Conservation (phyloP, 345 rosid genomes). For the Durio zibethinus region DNA sequence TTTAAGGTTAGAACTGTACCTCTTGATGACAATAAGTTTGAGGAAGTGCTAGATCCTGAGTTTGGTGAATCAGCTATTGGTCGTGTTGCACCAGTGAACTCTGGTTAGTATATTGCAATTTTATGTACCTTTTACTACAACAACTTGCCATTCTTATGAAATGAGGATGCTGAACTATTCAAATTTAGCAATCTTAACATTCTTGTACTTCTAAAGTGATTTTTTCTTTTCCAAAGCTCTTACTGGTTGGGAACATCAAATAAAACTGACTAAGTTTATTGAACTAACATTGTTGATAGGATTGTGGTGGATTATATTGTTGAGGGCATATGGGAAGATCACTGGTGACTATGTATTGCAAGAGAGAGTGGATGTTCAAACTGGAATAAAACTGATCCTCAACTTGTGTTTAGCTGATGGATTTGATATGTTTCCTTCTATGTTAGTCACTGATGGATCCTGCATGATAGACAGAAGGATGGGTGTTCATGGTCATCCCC, state of each 20-base stretch:
- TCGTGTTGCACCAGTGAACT: conserved; percentile 89
- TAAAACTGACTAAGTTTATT: background rate
- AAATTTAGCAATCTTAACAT: background rate
- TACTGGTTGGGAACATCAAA: background rate
- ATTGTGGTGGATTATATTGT: conserved; percentile 83
- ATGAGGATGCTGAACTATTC: background rate
- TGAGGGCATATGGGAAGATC: conserved; percentile 79
- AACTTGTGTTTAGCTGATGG: conserved; percentile 79
- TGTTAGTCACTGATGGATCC: conserved; percentile 78
- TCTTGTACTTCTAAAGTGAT: background rate
- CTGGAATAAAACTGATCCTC: conserved; percentile 65
- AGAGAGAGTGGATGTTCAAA: conserved; percentile 86
- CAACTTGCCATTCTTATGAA: background rate
- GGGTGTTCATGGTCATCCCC: conserved; percentile 92
- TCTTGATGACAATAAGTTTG: conserved; percentile 54
- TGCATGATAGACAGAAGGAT: conserved; percentile 88
- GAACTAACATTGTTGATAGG: conserved; percentile 35
- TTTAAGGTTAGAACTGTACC: conserved; percentile 71
- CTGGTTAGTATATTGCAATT: conserved; percentile 45
- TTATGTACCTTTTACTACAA: background rate
- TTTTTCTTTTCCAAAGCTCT: background rate
- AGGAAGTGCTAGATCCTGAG: conserved; percentile 86
- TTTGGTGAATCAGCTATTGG: conserved; percentile 93
- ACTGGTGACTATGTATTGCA: conserved; percentile 73
- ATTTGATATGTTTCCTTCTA: conserved; percentile 86